These are phyloP conservation scores for Sporisorium exsertum DNA, from an alignment of 1,284 basidiomycete species.

Conservation along the genomic window DNA sequence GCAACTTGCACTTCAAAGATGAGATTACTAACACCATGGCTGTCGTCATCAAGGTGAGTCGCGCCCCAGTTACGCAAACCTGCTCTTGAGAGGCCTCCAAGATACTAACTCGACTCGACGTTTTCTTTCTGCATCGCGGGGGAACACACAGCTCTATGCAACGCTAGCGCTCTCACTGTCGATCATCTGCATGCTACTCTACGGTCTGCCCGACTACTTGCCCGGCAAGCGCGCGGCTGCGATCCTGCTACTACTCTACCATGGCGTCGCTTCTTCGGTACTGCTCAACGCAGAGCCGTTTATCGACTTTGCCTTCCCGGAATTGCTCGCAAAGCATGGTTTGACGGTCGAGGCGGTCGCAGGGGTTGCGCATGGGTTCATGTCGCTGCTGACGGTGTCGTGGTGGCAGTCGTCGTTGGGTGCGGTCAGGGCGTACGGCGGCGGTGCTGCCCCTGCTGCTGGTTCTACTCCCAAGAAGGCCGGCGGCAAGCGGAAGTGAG, in stretches of 20 bases:
- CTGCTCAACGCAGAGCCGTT: conserved; percentile 81
- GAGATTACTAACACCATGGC: conserved; percentile 83
- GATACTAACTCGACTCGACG: background rate
- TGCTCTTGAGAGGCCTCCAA: background rate
- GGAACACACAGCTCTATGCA: conserved; percentile 26
- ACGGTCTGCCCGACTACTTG: conserved; percentile 75
- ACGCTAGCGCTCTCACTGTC: conserved; percentile 32
- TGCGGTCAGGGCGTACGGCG: conserved; percentile 24
- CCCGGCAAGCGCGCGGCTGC: conserved; percentile 85
- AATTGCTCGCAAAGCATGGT: conserved; percentile 73
- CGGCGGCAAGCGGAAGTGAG: conserved; percentile 30
- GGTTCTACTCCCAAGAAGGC: background rate
- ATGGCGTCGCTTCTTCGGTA: conserved; percentile 79
- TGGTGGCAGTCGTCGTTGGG: conserved; percentile 52
- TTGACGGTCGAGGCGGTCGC: conserved; percentile 31
- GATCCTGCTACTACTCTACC: conserved; percentile 80
- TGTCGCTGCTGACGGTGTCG: conserved; percentile 36
- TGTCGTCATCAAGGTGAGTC: conserved; percentile 78
- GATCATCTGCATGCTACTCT: conserved; percentile 43
- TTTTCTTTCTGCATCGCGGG: background rate
- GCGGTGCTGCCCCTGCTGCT: conserved; percentile 3
- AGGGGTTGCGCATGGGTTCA: conserved; percentile 43
- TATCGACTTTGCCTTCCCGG: conserved; percentile 79
- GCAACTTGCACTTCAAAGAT: conserved; percentile 76
- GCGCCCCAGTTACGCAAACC: background rate